Conservation (phyloP, 805 yeast genomes). For the Nakazawaea peltata region DNA sequence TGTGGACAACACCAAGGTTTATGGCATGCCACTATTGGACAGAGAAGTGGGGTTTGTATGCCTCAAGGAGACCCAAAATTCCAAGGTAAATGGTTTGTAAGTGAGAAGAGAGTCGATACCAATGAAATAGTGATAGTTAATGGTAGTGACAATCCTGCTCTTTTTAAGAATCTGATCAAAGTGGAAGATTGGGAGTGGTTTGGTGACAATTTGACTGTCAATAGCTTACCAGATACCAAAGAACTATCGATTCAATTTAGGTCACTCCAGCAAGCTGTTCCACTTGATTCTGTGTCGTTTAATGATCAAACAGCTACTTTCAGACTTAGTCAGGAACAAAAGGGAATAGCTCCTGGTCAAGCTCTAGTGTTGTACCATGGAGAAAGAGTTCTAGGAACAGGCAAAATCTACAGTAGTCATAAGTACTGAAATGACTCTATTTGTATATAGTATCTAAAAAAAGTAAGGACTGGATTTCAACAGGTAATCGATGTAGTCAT, state of each 20-base stretch:
- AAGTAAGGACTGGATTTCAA: too few relatives aligned
- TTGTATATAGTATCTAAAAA: too few relatives aligned
- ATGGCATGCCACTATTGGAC: constrained; percentile 96
- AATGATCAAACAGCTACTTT: constrained; percentile 20
- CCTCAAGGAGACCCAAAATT: constrained; percentile 80
- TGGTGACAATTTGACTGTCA: constrained; percentile 12
- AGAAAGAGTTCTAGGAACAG: constrained; percentile 63
- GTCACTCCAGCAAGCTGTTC: constrained; percentile 59
- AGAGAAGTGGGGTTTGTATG: constrained; percentile 68
- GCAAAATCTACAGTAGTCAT: too few relatives aligned
- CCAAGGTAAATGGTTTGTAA: constrained; percentile 81
- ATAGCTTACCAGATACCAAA: constrained; percentile 10
- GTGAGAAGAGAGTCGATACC: constrained; percentile 52
- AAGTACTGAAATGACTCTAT: too few relatives aligned
- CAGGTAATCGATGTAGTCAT: too few relatives aligned
- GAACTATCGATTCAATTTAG: constrained; percentile 53
- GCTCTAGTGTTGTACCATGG: constrained; percentile 64
- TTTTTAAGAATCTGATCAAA: constrained; percentile 37
- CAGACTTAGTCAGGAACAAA: constrained; percentile 32
- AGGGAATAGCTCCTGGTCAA: constrained; percentile 91
- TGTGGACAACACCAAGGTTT: constrained; percentile 84
- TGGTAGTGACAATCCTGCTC: constrained; percentile 51
- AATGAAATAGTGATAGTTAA: constrained; percentile 77
- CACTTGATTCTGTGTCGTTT: constrained; percentile 21
- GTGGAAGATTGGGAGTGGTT: constrained; percentile 47